Evolutionary conservation across 805 yeast species (phyloP).

Genomic region (Candida germanica): DNA sequence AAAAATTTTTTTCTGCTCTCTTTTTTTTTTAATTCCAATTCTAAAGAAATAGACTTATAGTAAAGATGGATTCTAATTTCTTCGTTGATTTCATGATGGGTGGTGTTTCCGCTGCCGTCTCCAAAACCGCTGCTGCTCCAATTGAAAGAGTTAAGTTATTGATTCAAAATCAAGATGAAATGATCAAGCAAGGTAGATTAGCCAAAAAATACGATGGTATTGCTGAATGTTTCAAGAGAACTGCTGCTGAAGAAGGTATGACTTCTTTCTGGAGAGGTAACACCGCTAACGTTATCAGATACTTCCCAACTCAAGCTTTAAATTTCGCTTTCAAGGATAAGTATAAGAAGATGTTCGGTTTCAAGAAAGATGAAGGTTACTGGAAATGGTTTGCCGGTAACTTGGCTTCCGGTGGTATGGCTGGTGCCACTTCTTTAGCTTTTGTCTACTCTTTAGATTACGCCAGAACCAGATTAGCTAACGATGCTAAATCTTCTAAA

Average conservation of each 20-base stretch:
- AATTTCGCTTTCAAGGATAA: conserved; percentile 98
- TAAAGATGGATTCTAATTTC: conserved; percentile 14
- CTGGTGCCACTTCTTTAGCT: conserved; percentile 93
- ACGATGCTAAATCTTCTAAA: conserved; percentile 89
- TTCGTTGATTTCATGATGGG: conserved; percentile 57
- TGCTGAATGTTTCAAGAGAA: conserved; percentile 89
- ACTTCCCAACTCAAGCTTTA: conserved; percentile 99
- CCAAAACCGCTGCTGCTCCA: conserved; percentile 97
- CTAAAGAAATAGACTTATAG: conserved; percentile 5
- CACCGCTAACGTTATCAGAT: conserved; percentile 98
- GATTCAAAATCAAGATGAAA: conserved; percentile 97
- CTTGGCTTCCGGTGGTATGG: conserved; percentile 98
- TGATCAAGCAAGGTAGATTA: conserved; percentile 96
- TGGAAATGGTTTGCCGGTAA: conserved; percentile 95
- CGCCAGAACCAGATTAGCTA: conserved; percentile 98
- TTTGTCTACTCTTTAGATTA: conserved; percentile 96
- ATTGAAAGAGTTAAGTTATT: conserved; percentile 95
- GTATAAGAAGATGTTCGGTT: conserved; percentile 92
- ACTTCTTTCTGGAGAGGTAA: conserved; percentile 98
- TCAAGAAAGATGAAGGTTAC: conserved; percentile 94
- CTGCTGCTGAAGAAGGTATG: conserved; percentile 90
- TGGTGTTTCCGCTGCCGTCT: conserved; percentile 98
- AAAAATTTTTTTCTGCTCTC: conserved; percentile 11
- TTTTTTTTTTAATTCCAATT: conserved; percentile 8
- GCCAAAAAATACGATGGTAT: conserved; percentile 86